Evolutionary conservation across 2,329 filamentous ascomycete genomes (phyloP).

Genomic region (Colletotrichum sidae): DNA sequence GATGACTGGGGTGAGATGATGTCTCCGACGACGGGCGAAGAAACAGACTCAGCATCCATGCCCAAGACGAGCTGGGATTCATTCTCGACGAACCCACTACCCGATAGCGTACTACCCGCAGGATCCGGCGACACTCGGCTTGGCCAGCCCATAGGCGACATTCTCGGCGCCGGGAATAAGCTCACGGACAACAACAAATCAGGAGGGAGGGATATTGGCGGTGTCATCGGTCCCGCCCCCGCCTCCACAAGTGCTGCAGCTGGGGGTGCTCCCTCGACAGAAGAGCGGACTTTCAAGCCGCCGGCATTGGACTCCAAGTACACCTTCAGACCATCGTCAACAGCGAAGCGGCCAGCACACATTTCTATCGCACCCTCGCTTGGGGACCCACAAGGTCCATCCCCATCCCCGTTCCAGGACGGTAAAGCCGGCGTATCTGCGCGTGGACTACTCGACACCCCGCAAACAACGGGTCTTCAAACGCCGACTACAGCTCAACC

Average conservation of each 20-base stretch:
- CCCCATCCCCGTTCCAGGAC: background rate
- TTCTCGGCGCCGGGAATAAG: slow-evolving; percentile 23
- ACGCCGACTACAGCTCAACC: slow-evolving; percentile 15
- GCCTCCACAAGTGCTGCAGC: slow-evolving; percentile 22
- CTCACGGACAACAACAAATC: slow-evolving; percentile 23
- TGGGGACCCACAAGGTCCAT: slow-evolving; percentile 22
- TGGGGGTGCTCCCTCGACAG: slow-evolving; percentile 21
- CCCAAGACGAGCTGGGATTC: slow-evolving; percentile 35
- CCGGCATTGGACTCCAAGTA: slow-evolving; percentile 3
- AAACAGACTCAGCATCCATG: slow-evolving; percentile 21
- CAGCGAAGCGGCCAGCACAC: slow-evolving; percentile 21
- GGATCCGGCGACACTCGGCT: background rate
- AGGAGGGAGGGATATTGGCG: slow-evolving; percentile 25
- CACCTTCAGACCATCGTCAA: slow-evolving; percentile 23
- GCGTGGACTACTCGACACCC: slow-evolving; percentile 12
- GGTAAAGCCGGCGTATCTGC: slow-evolving; percentile 22
- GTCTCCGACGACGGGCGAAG: slow-evolving; percentile 48
- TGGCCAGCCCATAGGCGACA: slow-evolving; percentile 10
- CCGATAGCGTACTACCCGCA: slow-evolving; percentile 7
- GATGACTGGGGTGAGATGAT: slow-evolving; percentile 74
- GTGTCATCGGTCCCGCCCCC: slow-evolving; percentile 31
- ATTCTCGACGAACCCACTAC: slow-evolving; percentile 30
- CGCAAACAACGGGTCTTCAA: slow-evolving; percentile 13
- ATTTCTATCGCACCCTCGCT: slow-evolving; percentile 17
- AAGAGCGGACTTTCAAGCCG: slow-evolving; percentile 13